These are phyloP conservation scores for Colletotrichum liaoningense DNA, from an alignment of 2,329 filamentous ascomycete species.

Conservation along the genomic window DNA sequence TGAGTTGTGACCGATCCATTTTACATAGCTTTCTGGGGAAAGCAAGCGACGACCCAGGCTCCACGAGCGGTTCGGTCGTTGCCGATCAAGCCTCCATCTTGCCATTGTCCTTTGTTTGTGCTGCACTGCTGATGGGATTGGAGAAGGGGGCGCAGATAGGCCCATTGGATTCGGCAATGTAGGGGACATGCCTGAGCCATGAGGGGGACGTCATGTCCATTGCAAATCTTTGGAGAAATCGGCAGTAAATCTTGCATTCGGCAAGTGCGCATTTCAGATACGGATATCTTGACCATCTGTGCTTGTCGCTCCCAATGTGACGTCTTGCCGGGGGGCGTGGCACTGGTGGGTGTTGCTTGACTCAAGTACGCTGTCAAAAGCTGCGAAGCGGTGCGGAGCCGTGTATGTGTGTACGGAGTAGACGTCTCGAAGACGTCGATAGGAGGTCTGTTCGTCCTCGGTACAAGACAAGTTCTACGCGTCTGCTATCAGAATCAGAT, in stretches of 20 bases:
- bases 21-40: constrained; percentile 12
- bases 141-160: not conserved
- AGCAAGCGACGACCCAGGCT: not conserved
- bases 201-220: not conserved
- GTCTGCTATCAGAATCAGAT: not conserved
- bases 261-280: not conserved
- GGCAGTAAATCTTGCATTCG: not conserved
- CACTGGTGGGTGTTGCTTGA: not conserved
- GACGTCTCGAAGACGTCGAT: not conserved
- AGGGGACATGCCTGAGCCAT: not conserved
- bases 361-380: not conserved
- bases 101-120: constrained; percentile 10
- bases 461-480: not conserved
- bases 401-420: not conserved
- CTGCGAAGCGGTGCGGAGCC: not conserved
- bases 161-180: not conserved
- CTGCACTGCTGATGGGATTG: not conserved
- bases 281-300: not conserved
- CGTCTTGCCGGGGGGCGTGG: not conserved
- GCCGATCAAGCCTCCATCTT: constrained; percentile 10
- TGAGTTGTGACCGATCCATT: constrained; percentile 23
- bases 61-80: not conserved
- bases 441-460: not conserved
- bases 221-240: not conserved
- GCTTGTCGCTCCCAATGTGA: not conserved